Conservation (phyloP, 371 early-diverging fungal species). For the Circinella umbellata region DNA sequence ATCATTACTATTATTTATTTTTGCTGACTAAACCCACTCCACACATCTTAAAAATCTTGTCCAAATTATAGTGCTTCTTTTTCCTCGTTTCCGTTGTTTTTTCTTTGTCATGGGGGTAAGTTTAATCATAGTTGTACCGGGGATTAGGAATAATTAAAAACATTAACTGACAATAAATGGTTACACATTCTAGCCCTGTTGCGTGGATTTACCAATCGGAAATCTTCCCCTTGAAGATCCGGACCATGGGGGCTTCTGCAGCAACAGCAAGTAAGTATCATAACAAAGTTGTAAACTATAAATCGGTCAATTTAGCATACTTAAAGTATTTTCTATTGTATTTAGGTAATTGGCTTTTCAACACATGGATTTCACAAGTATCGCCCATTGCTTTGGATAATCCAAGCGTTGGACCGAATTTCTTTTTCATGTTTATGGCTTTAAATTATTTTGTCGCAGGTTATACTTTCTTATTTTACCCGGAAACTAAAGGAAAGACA, state of each 20-base stretch:
- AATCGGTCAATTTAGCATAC: neutral
- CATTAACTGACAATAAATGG: neutral
- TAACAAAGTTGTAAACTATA: neutral
- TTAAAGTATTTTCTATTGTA: neutral
- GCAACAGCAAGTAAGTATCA: conserved; percentile 47
- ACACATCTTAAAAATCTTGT: neutral
- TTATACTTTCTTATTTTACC: conserved; percentile 55
- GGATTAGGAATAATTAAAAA: conserved; percentile 27
- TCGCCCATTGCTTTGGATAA: conserved; percentile 32
- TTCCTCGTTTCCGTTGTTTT: conserved; percentile 22
- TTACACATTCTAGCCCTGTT: conserved; percentile 29
- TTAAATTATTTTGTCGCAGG: conserved; percentile 35
- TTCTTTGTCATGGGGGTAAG: conserved; percentile 44
- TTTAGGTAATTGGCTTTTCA: conserved; percentile 56
- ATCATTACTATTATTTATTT: neutral
- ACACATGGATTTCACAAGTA: conserved; percentile 50
- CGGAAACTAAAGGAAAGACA: conserved; percentile 64
- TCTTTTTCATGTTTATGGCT: conserved; percentile 54
- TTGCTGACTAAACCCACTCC: neutral
- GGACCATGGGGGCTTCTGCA: conserved; percentile 30
- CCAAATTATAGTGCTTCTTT: conserved; percentile 11
- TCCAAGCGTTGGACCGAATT: conserved; percentile 42
- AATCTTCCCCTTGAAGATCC: conserved; percentile 42
- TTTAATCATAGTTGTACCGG: conserved; percentile 39
- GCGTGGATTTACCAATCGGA: conserved; percentile 58